Conservation (phyloP, 2,329 filamentous ascomycete species). For the Trichoderma sp. region DNA sequence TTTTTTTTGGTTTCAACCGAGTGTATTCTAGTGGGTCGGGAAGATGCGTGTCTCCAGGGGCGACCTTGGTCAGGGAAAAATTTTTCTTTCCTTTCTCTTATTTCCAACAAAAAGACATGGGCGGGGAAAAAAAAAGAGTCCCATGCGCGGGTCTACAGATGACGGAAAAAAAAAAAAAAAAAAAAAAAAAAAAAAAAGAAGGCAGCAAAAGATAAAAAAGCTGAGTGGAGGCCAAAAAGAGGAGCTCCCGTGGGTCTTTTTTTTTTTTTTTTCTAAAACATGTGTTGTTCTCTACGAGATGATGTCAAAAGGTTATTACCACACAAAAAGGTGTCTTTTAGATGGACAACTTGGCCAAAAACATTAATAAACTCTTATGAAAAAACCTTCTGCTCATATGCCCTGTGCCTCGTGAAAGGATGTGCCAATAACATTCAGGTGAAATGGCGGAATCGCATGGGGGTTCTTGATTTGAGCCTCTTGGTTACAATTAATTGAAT, state of each 20-base stretch:
- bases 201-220: neutral
- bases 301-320: slow-evolving; percentile 13
- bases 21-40: slow-evolving; percentile 20
- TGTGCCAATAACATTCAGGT: neutral
- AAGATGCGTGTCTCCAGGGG: slow-evolving; percentile 20
- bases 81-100: neutral
- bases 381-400: neutral
- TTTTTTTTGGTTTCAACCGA: neutral
- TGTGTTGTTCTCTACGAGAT: slow-evolving; percentile 14
- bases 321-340: slow-evolving; percentile 9
- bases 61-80: slow-evolving; percentile 18
- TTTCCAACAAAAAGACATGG: slow-evolving; percentile 16
- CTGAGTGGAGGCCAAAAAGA: slow-evolving; percentile 16
- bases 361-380: slow-evolving; percentile 19
- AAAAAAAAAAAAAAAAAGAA: slow-evolving; percentile 11
- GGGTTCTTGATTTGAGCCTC: neutral
- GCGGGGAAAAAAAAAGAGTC: slow-evolving; percentile 6
- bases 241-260: slow-evolving; percentile 17
- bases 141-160: slow-evolving; percentile 9
- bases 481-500: neutral
- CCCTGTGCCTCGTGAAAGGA: neutral
- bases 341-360: slow-evolving; percentile 13
- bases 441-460: slow-evolving; percentile 4
- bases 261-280: slow-evolving; percentile 3
- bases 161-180: no score